These are phyloP conservation scores for Dothistroma pini DNA, from an alignment of 2,329 filamentous ascomycete genomes.

Conservation along the genomic window DNA sequence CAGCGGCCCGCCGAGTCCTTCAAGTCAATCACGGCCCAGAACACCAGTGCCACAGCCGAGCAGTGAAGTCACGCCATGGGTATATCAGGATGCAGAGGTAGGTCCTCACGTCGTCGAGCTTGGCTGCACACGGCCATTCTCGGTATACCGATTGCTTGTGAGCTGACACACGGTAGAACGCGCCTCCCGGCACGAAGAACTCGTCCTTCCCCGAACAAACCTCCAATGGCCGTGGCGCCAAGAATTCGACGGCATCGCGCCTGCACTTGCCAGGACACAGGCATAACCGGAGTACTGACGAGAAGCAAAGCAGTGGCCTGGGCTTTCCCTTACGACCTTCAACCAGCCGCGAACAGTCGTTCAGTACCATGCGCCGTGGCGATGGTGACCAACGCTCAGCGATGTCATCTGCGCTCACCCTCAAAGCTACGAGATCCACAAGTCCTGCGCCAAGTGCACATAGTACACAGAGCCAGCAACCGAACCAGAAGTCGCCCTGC, in stretches of 20 bases:
- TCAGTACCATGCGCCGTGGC: constrained; percentile 47
- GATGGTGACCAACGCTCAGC: constrained; percentile 52
- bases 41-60: constrained; percentile 56
- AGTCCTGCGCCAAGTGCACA: constrained; percentile 77
- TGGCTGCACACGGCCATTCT: background rate
- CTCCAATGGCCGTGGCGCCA: constrained; percentile 30
- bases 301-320: constrained; percentile 40
- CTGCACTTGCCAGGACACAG: constrained; percentile 64
- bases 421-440: constrained; percentile 59
- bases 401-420: constrained; percentile 48
- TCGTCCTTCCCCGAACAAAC: constrained; percentile 30
- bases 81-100: constrained; percentile 63
- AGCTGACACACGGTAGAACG: constrained; percentile 22
- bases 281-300: constrained; percentile 65
- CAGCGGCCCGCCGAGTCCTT: constrained; percentile 63
- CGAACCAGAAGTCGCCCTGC: constrained; percentile 55
- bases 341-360: constrained; percentile 71
- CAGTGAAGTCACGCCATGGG: constrained; percentile 94
- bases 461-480: constrained; percentile 54
- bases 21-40: constrained; percentile 66
- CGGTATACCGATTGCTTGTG: background rate
- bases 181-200: constrained; percentile 25
- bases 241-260: constrained; percentile 49
- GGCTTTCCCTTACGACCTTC: constrained; percentile 64
- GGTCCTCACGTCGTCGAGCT: constrained; percentile 9